These are phyloP conservation scores for Fusarium vanettenii DNA, from an alignment of 2,329 filamentous ascomycete species.

Conservation along the genomic window DNA sequence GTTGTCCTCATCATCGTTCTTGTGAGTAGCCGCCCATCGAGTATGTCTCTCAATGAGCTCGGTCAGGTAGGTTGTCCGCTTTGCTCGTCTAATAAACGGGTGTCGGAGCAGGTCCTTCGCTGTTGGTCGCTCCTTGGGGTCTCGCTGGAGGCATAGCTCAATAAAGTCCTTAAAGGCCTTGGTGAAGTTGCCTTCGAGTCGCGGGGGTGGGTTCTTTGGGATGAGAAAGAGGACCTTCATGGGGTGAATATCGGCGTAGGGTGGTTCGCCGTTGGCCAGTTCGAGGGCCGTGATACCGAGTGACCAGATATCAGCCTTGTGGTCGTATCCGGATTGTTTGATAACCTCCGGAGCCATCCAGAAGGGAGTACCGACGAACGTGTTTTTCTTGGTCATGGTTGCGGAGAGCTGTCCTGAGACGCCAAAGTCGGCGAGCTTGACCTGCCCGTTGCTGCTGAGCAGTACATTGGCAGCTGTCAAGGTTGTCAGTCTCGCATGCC, in stretches of 20 bases:
- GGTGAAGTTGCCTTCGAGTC: constrained; percentile 83
- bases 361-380: constrained; percentile 96
- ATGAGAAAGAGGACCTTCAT: constrained; percentile 99
- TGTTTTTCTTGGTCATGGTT: constrained; percentile 99
- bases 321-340: constrained; percentile 97
- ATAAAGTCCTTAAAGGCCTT: constrained; percentile 88
- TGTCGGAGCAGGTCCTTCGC: constrained; percentile 90
- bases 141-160: constrained; percentile 85
- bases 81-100: constrained; percentile 89
- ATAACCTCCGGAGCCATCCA: constrained; percentile 99
- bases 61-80: constrained; percentile 95
- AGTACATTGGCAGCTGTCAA: constrained; percentile 87
- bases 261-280: constrained; percentile 90
- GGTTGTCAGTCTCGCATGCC: background rate
- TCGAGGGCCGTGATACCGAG: constrained; percentile 94
- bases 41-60: constrained; percentile 93
- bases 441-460: constrained; percentile 89
- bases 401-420: constrained; percentile 96
- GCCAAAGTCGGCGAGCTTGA: constrained; percentile 97
- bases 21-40: constrained; percentile 86
- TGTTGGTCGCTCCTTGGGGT: constrained; percentile 88
- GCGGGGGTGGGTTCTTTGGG: constrained; percentile 90
- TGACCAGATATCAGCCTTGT: constrained; percentile 98
- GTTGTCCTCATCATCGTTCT: constrained; percentile 74
- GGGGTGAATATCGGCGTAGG: constrained; percentile 95